A percentile compares a stretch with the other conserved stretches of the same genome.
Evolutionary conservation across 208 protist species (phyloP).

Genomic region (Acanthamoeba rhysodes): DNA sequence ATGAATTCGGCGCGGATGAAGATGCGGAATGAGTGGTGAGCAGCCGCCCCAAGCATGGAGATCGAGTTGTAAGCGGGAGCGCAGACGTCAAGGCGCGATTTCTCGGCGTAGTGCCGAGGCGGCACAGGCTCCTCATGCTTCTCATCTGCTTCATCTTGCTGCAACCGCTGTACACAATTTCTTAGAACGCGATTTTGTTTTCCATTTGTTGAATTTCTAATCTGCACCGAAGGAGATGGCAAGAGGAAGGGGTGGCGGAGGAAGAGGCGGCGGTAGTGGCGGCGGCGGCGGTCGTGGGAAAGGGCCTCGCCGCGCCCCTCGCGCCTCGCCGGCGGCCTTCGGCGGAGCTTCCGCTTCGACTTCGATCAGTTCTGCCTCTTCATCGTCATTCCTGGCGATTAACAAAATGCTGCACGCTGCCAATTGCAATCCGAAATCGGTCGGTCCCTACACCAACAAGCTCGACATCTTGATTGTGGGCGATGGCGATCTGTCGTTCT

Average conservation of each 20-base stretch:
- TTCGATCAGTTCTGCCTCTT: neutral
- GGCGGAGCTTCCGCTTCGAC: neutral
- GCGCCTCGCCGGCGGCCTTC: neutral
- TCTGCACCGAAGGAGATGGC: neutral
- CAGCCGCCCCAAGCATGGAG: neutral
- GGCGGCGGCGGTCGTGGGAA: neutral
- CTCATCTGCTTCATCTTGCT: neutral
- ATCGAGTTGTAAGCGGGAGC: neutral
- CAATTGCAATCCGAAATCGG: neutral
- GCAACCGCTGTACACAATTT: neutral
- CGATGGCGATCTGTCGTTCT: constrained; percentile 12
- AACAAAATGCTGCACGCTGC: neutral
- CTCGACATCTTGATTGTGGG: constrained; percentile 11
- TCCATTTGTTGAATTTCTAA: neutral
- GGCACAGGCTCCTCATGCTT: too few species aligned
- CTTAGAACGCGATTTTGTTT: neutral
- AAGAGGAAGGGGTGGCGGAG: too few species aligned
- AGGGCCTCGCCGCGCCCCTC: neutral
- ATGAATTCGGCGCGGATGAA: neutral
- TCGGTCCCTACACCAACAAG: neutral
- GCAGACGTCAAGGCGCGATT: neutral
- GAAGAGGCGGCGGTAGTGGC: neutral
- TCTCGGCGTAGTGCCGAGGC: too few species aligned
- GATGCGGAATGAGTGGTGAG: too few species aligned
- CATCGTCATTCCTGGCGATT: neutral